Conservation (phyloP, 2,329 filamentous ascomycete species). For the Penicillium sp. region DNA sequence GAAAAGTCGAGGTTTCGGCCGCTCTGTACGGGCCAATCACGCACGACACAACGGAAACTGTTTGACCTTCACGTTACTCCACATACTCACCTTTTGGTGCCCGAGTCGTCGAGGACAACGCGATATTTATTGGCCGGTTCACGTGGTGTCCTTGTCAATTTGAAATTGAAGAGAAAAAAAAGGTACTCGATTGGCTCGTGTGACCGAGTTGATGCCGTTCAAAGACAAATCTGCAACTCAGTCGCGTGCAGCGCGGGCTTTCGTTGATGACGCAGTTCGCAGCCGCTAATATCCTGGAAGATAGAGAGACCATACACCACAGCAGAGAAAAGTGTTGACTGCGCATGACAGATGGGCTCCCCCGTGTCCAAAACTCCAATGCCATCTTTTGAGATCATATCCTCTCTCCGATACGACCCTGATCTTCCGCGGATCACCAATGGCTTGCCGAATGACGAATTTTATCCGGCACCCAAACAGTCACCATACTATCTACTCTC, state of each 20-base stretch:
- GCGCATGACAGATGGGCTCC: slow-evolving; percentile 11
- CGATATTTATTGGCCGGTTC: neutral
- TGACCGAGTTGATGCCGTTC: neutral
- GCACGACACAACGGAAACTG: slow-evolving; percentile 13
- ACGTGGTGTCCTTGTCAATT: too few species aligned
- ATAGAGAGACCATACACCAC: slow-evolving; percentile 19
- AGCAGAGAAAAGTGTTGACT: slow-evolving; percentile 3
- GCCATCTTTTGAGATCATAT: slow-evolving; percentile 56
- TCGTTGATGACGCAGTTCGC: slow-evolving; percentile 3
- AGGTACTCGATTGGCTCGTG: neutral
- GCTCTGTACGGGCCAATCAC: slow-evolving; percentile 28
- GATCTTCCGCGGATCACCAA: slow-evolving; percentile 40
- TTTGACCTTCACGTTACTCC: slow-evolving; percentile 11
- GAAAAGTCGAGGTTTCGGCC: slow-evolving; percentile 33
- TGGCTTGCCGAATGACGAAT: slow-evolving; percentile 20
- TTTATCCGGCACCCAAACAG: slow-evolving; percentile 33
- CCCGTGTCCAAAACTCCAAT: neutral
- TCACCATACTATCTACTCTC: slow-evolving; percentile 74
- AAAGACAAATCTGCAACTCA: slow-evolving; percentile 10
- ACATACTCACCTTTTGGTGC: slow-evolving; percentile 9
- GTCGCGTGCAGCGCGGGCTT: slow-evolving; percentile 14
- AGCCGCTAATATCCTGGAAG: slow-evolving; percentile 7
- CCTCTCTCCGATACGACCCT: slow-evolving; percentile 66
- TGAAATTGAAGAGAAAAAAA: too few species aligned
- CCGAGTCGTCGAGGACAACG: slow-evolving; percentile 5